phyloP scores from a whole-genome alignment of 192 early-diverging fungal species.

The Anaeromyces robustus region DNA sequence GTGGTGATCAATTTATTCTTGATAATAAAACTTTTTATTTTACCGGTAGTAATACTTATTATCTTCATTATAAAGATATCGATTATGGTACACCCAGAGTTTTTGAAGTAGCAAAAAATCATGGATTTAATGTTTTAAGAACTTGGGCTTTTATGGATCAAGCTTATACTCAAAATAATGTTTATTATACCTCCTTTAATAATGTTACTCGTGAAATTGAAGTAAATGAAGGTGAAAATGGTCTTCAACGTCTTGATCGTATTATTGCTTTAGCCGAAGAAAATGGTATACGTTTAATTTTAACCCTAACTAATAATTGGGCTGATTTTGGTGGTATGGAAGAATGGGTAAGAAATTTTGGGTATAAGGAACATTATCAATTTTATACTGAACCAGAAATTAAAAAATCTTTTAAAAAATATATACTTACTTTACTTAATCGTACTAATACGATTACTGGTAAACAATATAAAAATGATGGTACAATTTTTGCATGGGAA shows the following conservation, averaged over 20 bases:
- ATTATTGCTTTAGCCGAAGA: no score
- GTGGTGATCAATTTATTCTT: no score
- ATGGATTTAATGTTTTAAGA: no score
- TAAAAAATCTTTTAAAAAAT: slow-evolving; percentile 18
- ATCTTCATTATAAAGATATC: slow-evolving; percentile 2
- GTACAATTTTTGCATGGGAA: slow-evolving; percentile 49
- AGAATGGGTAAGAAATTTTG: slow-evolving; percentile 8
- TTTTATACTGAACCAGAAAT: slow-evolving; percentile 14
- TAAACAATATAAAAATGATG: slow-evolving; percentile 30
- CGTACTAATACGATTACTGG: slow-evolving; percentile 33
- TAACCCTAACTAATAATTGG: slow-evolving; percentile 19
- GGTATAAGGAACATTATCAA: slow-evolving; percentile 7
- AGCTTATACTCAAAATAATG: no score
- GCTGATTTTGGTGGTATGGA: slow-evolving; percentile 19
- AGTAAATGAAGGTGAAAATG: no score
- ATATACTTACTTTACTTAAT: slow-evolving; percentile 22
- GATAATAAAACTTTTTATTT: slow-evolving; percentile 11
- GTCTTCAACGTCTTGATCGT: no score
- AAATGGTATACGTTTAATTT: slow-evolving; percentile 9
- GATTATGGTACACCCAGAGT: no score
- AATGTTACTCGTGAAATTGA: no score
- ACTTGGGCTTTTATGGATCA: no score
- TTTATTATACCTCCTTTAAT: no score
- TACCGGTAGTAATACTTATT: slow-evolving; percentile 14
- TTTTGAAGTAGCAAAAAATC: no score